Conservation (phyloP, 192 early-diverging fungal genomes). For the Linnemannia schmuckeri region DNA sequence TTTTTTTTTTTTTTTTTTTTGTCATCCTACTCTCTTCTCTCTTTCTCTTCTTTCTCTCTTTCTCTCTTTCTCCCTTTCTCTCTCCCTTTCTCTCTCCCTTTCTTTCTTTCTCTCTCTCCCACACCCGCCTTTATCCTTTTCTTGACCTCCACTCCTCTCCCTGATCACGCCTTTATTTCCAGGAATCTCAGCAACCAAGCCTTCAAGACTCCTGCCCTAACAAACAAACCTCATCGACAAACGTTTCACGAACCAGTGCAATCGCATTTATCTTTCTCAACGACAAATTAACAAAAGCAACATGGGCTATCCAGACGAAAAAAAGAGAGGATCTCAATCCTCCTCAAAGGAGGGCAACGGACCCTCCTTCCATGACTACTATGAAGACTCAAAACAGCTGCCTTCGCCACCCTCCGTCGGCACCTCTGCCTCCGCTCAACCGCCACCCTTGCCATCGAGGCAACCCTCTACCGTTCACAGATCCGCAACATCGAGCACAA, state of each 20-base stretch:
- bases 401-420: constrained; percentile 25
- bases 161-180: not conserved
- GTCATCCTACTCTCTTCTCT: not conserved
- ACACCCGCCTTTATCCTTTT: not conserved
- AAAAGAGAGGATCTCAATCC: constrained; percentile 11
- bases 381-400: constrained; percentile 4
- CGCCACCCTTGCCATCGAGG: constrained; percentile 18
- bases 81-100: not conserved
- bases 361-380: not conserved
- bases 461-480: constrained; percentile 19
- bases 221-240: not conserved
- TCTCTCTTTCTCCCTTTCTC: constrained; percentile 1
- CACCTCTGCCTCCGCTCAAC: not conserved
- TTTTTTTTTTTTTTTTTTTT: not conserved
- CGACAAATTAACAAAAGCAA: not conserved
- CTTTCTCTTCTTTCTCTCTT: constrained; percentile 4
- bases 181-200: not conserved
- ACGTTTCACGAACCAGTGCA: not conserved
- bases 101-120: not conserved
- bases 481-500: not conserved
- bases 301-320: constrained; percentile 41
- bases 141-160: not conserved
- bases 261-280: not conserved
- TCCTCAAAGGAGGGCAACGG: not conserved
- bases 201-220: not conserved